Evolutionary conservation across 345 rosid genomes (phyloP).

Genomic region (Limnanthes douglasii): DNA sequence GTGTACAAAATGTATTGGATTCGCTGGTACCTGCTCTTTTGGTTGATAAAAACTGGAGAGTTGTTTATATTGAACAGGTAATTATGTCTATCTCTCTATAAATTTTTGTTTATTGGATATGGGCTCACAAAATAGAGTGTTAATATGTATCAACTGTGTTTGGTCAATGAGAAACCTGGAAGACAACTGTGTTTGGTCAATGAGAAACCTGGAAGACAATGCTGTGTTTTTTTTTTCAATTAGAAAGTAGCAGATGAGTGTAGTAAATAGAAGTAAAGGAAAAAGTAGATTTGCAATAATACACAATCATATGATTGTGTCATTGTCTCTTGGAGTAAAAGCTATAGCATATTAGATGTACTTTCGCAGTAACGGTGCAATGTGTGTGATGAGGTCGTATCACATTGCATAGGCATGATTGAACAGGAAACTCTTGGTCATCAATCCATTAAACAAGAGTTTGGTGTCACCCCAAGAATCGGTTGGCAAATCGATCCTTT

Average conservation of each 20-base stretch:
- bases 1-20: constrained; percentile 37
- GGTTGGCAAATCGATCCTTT: constrained; percentile 51
- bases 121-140: no score
- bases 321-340: no score
- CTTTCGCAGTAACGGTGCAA: constrained; percentile 43
- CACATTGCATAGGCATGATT: constrained; percentile 40
- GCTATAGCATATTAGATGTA: no score
- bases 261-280: no score
- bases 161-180: not conserved
- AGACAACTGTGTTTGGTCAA: no score
- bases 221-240: no score
- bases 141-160: not conserved
- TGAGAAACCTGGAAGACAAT: no score
- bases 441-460: constrained; percentile 25
- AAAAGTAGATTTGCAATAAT: no score
- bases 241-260: no score
- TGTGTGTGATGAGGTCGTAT: constrained; percentile 31
- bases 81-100: no score
- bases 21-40: constrained; percentile 34
- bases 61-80: constrained; percentile 43
- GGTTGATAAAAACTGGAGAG: constrained; percentile 36
- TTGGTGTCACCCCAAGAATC: constrained; percentile 33
- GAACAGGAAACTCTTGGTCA: constrained; percentile 48
- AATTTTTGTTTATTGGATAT: no score
- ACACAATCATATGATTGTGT: no score